A percentile compares a stretch with the other conserved stretches of the same genome.
Conservation (phyloP, 192 early-diverging fungal genomes). For the Coemansia sp. region DNA sequence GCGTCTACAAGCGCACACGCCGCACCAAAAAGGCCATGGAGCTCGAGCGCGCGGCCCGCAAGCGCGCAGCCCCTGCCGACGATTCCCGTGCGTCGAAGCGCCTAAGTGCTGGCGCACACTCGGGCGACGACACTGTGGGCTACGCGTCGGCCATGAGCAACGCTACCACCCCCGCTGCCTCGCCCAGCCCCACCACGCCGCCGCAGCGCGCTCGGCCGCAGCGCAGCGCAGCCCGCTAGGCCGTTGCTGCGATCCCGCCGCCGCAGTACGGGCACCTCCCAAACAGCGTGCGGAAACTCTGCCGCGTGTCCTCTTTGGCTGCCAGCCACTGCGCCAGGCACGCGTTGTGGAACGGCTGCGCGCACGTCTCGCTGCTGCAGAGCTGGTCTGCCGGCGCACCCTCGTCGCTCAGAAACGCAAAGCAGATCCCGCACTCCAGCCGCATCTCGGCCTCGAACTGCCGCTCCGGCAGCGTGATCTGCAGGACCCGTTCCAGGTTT, state of each 20-base stretch:
- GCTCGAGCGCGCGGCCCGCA: conserved; percentile 23
- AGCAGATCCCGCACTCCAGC: conserved; percentile 50
- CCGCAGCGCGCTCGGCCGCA: conserved; percentile 23
- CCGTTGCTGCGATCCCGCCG: conserved; percentile 4
- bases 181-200: conserved; percentile 22
- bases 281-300: conserved; percentile 46
- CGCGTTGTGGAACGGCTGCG: conserved; percentile 41
- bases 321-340: conserved; percentile 46
- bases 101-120: conserved; percentile 25
- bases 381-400: conserved; percentile 31
- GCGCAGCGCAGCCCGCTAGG: conserved; percentile 16
- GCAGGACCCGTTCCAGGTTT: conserved; percentile 25
- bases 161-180: conserved; percentile 17
- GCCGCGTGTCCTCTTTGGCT: conserved; percentile 48
- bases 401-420: conserved; percentile 19
- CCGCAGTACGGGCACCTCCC: conserved; percentile 49
- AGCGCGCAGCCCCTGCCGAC: conserved; percentile 15
- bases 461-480: conserved; percentile 14
- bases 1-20: conserved; percentile 66
- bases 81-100: conserved; percentile 35
- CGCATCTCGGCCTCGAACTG: conserved; percentile 22
- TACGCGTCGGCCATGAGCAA: conserved; percentile 52
- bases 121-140: conserved; percentile 49
- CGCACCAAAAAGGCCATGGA: conserved; percentile 55
- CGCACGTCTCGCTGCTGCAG: conserved; percentile 38